Evolutionary conservation across 345 rosid species (phyloP), one percentile per base, ranked within the genome.

Genomic region (Eucalyptus regnans): DNA sequence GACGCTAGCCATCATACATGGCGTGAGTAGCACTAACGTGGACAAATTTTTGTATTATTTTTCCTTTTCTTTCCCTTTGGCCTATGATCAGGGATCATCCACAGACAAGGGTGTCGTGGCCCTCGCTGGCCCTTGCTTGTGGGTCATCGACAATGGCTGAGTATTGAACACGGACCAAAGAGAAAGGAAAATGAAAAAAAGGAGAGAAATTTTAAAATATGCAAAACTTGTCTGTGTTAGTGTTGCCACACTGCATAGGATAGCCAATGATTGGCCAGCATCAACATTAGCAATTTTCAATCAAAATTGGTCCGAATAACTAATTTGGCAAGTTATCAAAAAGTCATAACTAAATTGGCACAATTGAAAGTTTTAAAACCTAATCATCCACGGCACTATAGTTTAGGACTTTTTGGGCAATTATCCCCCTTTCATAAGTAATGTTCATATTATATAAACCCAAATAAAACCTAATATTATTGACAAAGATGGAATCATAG

Each of bases 231-330:
- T 62, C 8, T 1, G 2, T 29, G 6, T 29, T 62, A 62, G 33
- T 29, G n/a, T 1, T 60, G 0, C 31, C 68, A 5, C 3, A 0
- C 29, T 9, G 0, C 0, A 1, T 23, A 10, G 6, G 29, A 56
- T 56, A 10, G 27, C 3, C 5, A 56, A 10, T 56, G 29, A 56
- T 22, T 29, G 0, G 16, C 31, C 1, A 27, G 0, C 8, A 27
- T 29, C 33, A 12, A 29, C 16, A 62, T 29, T 0, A 62, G 4
- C 3, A 29, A 29, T 62, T 27, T 62, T 0, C 2, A 29, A 0
- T 62, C 33, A 13, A 62, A 62, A 62, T 27, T 62, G 7, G 1
- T 1, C 16, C 3, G 0, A 62, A 6, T 27, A 29, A 62, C 68
- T 62, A 62, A 60, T 0, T 62, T 12, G 15, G 0, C 17, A 62